Base-by-base conservation (phyloP, 306 rosid genomes). In the Psophocarpus tetragonolobus region DNA sequence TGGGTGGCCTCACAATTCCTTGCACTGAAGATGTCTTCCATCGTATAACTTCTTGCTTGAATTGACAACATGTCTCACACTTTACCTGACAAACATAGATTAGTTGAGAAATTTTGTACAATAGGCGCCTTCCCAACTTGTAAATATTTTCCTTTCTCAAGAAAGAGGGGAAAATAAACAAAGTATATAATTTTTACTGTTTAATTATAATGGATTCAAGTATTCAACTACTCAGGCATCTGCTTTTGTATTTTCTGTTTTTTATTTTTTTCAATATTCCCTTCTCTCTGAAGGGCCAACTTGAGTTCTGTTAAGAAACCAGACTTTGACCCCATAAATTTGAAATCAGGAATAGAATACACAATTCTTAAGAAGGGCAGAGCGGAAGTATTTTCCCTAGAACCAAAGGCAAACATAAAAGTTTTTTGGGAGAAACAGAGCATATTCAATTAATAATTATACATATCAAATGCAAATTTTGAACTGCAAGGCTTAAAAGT, bases 1-100 rank as follows among this genome's bases (percentile, higher is more conserved):
- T 71, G 82, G 85, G 87, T 13, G 88, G 90, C 2, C 71, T 84
- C 13, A 84, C 87, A 39, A 74, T 71, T 26, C 87, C 86, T 24
- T 85, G 87, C 66, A 35, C 76, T 13, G 84, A 85, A 83, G 77
- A 83, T 18, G 44, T 26, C 26, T 82, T 82, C 79, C 3, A 39
- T 1, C 13, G 15, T 10, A 39, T 39, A 39, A 39, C 45, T 39
- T 39, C 45, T 10, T 9, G 0, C 45, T 39, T 39, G 45, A 39
- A 39, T 10, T 11, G 45, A 39, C 45, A 2, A 39, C 11, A 39
- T 1, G 2, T 39, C 14, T 9, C 14, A 38, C 13, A 38, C 44
- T 38, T 38, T 38, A 38, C 3, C 14, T n/a, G 1, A 39, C 14
- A 8, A 14, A 10, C 45, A 39, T 39, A 36, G 41, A 7, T 36